Evolutionary conservation across 306 rosid genomes (phyloP), one percentile per base, ranked within the genome.

Genomic region (Acmispon strigosus): DNA sequence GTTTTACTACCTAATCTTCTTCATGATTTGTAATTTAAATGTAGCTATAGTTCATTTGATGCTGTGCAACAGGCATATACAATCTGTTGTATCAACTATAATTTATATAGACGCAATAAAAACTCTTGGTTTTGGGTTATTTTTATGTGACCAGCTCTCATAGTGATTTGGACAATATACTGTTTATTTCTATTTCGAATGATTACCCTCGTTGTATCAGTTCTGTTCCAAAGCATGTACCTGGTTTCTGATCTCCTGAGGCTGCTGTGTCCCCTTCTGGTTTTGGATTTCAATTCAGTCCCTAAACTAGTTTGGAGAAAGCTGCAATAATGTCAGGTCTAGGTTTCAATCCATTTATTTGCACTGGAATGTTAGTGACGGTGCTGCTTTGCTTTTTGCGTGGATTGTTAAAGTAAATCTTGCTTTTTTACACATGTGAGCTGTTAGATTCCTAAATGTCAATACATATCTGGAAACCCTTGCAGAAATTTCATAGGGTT

Each of bases 301-400:
- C 16, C 20, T 49, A 48, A 18, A 18, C 16, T 24, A 43, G 17
- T 22, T 15, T 55, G 14, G 77, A 61, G 6, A 60, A 62, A 27
- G 59, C 55, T 56, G 53, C 16, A 10, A 18, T 45, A 12, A 47
- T 66, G 69, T 7, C 54, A 57, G 32, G 34, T 57, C 49, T 57
- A 27, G 37, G 8, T 19, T 17, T 58, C 45, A 15, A 47, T 57
- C 55, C 67, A 70, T 70, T 24, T 58, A 70, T 70, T 24, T 58
- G 57, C 66, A 56, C 20, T 42, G 52, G 57, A 70, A 56, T 39
- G 49, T 36, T 5, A 29, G 48, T 48, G 50, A 17, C 29, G 9
- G 6, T 72, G 69, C 19, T 34, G 69, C 77, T 49, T 47, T 60
- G 41, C 42, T 70, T 60, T 72, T 20, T 59, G 39, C 57, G 6